Evolutionary conservation across 495 filamentous ascomycete species (phyloP).

Genomic region (Penicillium antarcticum): DNA sequence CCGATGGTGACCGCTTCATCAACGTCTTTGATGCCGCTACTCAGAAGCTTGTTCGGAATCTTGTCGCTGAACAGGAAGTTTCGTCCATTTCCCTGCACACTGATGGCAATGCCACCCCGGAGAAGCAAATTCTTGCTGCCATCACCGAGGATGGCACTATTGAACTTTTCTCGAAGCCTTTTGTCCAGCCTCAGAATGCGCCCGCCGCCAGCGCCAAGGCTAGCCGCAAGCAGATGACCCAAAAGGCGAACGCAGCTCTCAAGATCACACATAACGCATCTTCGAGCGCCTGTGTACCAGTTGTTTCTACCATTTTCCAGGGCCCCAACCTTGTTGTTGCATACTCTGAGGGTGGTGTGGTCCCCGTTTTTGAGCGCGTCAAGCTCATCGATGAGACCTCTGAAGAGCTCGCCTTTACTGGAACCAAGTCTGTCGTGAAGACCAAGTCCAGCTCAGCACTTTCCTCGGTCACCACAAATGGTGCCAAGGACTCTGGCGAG

Average conservation of each 20-base stretch:
- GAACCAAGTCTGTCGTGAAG: conserved; percentile 43
- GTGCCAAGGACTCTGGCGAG: conserved; percentile 56
- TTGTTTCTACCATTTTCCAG: conserved; percentile 48
- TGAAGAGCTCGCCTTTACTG: conserved; percentile 44
- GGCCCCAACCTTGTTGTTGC: conserved; percentile 47
- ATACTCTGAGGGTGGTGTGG: conserved; percentile 55
- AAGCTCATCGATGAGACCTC: conserved; percentile 48
- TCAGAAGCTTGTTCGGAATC: conserved; percentile 45
- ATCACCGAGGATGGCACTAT: conserved; percentile 54
- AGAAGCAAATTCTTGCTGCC: conserved; percentile 46
- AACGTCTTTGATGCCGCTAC: conserved; percentile 49
- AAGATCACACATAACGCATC: conserved; percentile 49
- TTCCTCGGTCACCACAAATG: conserved; percentile 49
- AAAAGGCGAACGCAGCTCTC: conserved; percentile 48
- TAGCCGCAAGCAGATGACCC: conserved; percentile 46
- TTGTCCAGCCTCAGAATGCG: conserved; percentile 32
- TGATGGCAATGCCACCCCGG: conserved; percentile 12
- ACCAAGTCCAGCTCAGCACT: conserved; percentile 43
- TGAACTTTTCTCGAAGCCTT: conserved; percentile 56
- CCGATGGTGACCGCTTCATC: conserved; percentile 54
- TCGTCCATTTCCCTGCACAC: conserved; percentile 33
- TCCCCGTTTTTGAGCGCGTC: conserved; percentile 53
- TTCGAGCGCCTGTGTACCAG: conserved; percentile 36
- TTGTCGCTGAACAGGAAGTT: conserved; percentile 53
- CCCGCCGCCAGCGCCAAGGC: conserved; percentile 40